These are phyloP conservation scores for Coemansia sp. DNA, from an alignment of 192 early-diverging fungal species.

Conservation along the genomic window DNA sequence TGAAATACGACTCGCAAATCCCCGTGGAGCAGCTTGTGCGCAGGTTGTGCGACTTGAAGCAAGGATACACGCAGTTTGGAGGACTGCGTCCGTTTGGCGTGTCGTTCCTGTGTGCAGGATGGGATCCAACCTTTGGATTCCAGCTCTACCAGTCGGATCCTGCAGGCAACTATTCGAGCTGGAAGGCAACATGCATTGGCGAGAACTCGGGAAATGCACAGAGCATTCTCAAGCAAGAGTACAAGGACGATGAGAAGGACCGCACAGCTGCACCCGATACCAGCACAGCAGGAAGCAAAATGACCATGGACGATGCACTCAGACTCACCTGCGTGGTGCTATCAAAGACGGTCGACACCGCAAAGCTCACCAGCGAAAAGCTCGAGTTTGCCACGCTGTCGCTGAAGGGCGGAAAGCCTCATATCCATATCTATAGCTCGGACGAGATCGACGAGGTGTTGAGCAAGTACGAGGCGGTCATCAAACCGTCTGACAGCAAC, in stretches of 20 bases:
- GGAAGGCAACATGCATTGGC: conserved; percentile 98
- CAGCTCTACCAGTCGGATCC: conserved; percentile 99
- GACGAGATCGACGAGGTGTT: conserved; percentile 47
- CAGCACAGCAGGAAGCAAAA: conserved; percentile 12
- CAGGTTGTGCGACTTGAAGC: conserved; percentile 94
- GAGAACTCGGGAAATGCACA: conserved; percentile 90
- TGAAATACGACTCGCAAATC: conserved; percentile 87
- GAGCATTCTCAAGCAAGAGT: conserved; percentile 94
- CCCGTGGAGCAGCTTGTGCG: conserved; percentile 96
- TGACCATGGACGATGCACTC: conserved; percentile 85
- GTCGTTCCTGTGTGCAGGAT: conserved; percentile 96
- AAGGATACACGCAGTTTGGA: conserved; percentile 98
- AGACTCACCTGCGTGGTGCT: conserved; percentile 90
- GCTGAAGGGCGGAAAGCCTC: conserved; percentile 41
- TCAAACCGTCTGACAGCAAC: conserved; percentile 39
- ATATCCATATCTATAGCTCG: conserved; percentile 39
- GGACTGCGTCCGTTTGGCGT: conserved; percentile 98
- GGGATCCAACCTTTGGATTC: conserved; percentile 87
- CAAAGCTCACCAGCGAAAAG: conserved; percentile 89
- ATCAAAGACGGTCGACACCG: conserved; percentile 95
- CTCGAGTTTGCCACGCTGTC: conserved; percentile 87
- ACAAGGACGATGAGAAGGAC: conserved; percentile 74
- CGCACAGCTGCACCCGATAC: neutral
- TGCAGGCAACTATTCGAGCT: conserved; percentile 97
- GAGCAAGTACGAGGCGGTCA: conserved; percentile 37